Evolutionary conservation across 768 basidiomycete species (phyloP).

Genomic region (Kwoniella dejecticola): DNA sequence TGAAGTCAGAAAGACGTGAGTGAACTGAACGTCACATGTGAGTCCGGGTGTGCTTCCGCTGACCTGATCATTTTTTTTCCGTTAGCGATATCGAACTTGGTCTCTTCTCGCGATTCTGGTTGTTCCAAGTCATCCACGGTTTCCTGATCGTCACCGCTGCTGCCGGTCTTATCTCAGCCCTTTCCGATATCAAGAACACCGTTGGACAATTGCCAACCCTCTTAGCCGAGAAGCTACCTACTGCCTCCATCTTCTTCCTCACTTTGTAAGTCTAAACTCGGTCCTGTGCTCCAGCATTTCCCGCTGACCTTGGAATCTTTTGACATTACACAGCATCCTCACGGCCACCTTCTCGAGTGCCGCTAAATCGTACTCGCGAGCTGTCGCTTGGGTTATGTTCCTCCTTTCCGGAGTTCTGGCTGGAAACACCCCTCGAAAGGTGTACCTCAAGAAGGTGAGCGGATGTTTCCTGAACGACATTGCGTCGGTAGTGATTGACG

Average conservation of each 20-base stretch:
- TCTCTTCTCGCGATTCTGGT: constrained; percentile 54
- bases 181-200: constrained; percentile 36
- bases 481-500: background rate
- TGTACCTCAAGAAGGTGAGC: constrained; percentile 40
- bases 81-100: constrained; percentile 52
- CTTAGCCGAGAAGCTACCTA: constrained; percentile 49
- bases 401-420: constrained; percentile 44
- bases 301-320: background rate
- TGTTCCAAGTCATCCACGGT: constrained; percentile 57
- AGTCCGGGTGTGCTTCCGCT: background rate
- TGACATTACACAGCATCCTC: constrained; percentile 47
- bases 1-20: constrained; percentile 48
- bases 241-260: constrained; percentile 56
- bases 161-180: constrained; percentile 50
- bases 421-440: constrained; percentile 55
- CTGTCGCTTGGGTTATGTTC: constrained; percentile 51
- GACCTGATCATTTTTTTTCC: background rate
- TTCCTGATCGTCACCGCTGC: constrained; percentile 56
- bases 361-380: constrained; percentile 51
- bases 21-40: background rate
- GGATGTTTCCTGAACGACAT: background rate
- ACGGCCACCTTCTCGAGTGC: constrained; percentile 51
- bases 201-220: constrained; percentile 42
- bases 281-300: background rate
- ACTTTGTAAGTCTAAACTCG: constrained; percentile 43